phyloP scores from a whole-genome alignment of 2,329 filamentous ascomycete species.

The Calonectria montana region DNA sequence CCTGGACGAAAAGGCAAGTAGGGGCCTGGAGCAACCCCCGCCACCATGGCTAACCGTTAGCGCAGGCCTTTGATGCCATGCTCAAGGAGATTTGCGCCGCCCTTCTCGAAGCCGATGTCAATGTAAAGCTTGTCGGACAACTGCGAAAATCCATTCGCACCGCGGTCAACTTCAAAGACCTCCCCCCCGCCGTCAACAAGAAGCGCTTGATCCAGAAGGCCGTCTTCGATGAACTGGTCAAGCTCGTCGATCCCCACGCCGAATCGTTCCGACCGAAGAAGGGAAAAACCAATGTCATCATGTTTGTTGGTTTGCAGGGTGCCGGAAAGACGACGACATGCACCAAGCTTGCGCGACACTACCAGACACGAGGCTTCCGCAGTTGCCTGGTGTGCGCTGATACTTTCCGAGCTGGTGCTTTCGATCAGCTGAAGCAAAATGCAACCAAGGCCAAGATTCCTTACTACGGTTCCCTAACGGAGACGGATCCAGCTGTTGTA shows the following conservation, averaged over 20 bases:
- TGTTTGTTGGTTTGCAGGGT: slow-evolving; percentile 99
- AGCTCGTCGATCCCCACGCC: slow-evolving; percentile 93
- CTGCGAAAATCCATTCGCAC: slow-evolving; percentile 93
- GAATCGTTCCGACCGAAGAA: slow-evolving; percentile 98
- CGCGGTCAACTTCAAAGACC: slow-evolving; percentile 93
- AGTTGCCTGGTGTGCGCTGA: slow-evolving; percentile 96
- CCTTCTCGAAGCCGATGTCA: slow-evolving; percentile 96
- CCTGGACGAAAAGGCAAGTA: slow-evolving; percentile 89
- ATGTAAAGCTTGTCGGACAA: slow-evolving; percentile 90
- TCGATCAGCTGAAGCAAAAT: slow-evolving; percentile 98
- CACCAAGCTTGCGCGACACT: slow-evolving; percentile 95
- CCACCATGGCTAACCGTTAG: slow-evolving; percentile 27
- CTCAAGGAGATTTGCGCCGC: slow-evolving; percentile 98
- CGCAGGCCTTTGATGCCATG: slow-evolving; percentile 94
- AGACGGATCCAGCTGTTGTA: slow-evolving; percentile 94
- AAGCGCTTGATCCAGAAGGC: slow-evolving; percentile 98
- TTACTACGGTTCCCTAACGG: slow-evolving; percentile 96
- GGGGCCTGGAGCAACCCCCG: slow-evolving; percentile 23
- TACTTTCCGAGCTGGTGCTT: slow-evolving; percentile 97
- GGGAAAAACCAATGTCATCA: slow-evolving; percentile 95
- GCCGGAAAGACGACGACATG: slow-evolving; percentile 98
- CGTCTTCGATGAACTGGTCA: slow-evolving; percentile 96
- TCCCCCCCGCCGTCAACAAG: slow-evolving; percentile 94
- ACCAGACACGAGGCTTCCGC: slow-evolving; percentile 92
- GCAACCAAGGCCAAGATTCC: slow-evolving; percentile 99